phyloP scores from a whole-genome alignment of 2,329 filamentous ascomycete genomes.

The Cordyceps farinosa region DNA sequence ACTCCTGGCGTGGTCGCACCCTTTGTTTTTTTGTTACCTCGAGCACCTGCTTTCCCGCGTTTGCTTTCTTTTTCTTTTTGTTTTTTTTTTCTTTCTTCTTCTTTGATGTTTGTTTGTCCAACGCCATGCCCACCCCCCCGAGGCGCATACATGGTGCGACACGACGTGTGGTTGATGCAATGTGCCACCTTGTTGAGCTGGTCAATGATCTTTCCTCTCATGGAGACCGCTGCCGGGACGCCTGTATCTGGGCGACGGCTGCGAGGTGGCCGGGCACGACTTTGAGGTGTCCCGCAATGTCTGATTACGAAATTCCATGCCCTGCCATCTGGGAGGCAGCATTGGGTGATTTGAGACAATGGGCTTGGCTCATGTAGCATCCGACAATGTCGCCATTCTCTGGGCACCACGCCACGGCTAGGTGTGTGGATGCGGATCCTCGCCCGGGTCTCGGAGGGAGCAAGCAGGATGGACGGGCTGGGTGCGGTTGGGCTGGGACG shows the following conservation, averaged over 20 bases:
- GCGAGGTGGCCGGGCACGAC: neutral
- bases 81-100: neutral
- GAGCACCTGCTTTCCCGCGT: neutral
- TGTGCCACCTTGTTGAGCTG: too few species aligned
- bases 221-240: too few species aligned
- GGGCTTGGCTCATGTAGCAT: neutral
- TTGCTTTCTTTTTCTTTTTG: neutral
- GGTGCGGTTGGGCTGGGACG: too few species aligned
- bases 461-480: neutral
- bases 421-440: conserved; percentile 2
- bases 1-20: conserved; percentile 40
- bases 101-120: neutral
- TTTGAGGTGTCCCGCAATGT: too few species aligned
- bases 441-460: neutral
- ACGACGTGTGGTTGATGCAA: too few species aligned
- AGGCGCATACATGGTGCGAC: too few species aligned
- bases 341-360: neutral
- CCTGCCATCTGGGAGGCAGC: neutral
- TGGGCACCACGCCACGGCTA: neutral
- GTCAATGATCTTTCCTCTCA: too few species aligned
- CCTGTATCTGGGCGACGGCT: neutral
- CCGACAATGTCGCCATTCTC: conserved; percentile 11
- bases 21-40: neutral
- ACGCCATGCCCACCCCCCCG: too few species aligned
- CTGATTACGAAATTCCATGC: neutral